Percentiles rank a stretch among this genome's conserved stretches.
Conservation (phyloP, 768 basidiomycete genomes). For the Calocera cornea region DNA sequence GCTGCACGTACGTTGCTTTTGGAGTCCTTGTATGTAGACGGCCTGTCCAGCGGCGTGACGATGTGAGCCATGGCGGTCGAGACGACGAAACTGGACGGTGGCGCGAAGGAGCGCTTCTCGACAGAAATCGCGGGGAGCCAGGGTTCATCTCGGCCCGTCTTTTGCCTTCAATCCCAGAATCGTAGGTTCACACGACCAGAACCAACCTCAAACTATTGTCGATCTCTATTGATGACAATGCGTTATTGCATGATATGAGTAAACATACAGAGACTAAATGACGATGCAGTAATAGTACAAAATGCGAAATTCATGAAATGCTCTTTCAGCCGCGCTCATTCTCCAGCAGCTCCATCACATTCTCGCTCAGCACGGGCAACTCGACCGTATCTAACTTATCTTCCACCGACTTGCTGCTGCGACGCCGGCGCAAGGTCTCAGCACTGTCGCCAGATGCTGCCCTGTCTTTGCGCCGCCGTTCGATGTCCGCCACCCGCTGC, state of each 20-base stretch:
- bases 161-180: no score
- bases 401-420: constrained; percentile 13
- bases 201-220: not conserved
- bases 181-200: not conserved
- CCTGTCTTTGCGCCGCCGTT: constrained; percentile 36
- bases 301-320: not conserved
- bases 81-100: not conserved
- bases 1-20: constrained; percentile 50
- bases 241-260: not conserved
- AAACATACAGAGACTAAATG: not conserved
- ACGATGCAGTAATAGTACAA: not conserved
- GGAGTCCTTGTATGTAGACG: constrained; percentile 94
- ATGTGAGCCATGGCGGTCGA: constrained; percentile 59
- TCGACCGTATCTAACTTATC: constrained; percentile 24
- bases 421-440: constrained; percentile 27
- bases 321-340: not conserved
- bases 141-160: no score
- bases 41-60: constrained; percentile 72
- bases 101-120: not conserved
- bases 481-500: constrained; percentile 77
- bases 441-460: constrained; percentile 22
- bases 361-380: constrained; percentile 42
- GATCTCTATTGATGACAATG: not conserved
- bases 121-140: no score
- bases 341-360: constrained; percentile 46